Evolutionary conservation across 345 rosid species (phyloP).

Genomic region (Hibiscus syriacus): DNA sequence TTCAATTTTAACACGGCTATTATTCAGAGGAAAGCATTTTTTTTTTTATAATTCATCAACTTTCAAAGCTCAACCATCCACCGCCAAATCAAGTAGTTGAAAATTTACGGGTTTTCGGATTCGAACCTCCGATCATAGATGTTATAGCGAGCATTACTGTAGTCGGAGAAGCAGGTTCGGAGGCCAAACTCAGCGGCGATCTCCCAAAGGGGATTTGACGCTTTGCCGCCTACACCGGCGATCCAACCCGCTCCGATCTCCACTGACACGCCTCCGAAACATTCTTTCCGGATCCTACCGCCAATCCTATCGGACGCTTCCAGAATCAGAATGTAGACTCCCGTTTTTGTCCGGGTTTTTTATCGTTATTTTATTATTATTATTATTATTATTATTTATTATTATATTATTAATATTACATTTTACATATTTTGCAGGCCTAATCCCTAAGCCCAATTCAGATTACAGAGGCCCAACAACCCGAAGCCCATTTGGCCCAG

Average conservation of each 20-base stretch:
- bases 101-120: not conserved
- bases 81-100: not conserved
- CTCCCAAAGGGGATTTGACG: slow-evolving; percentile 85
- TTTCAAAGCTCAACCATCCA: not conserved
- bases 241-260: slow-evolving; percentile 99
- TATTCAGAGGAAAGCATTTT: not conserved
- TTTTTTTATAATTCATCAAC: not conserved
- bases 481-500: no score
- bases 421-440: no score
- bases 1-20: not conserved
- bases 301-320: slow-evolving; percentile 95
- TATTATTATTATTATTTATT: no score
- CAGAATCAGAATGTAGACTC: no score
- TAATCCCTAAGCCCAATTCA: no score
- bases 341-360: no score
- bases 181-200: slow-evolving; percentile 51
- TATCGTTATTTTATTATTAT: no score
- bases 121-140: slow-evolving; percentile 83
- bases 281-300: slow-evolving; percentile 72
- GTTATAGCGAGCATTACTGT: slow-evolving; percentile 92
- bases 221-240: slow-evolving; percentile 92
- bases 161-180: slow-evolving; percentile 89
- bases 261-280: slow-evolving; percentile 75
- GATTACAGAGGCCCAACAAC: no score
- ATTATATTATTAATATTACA: no score